Conservation (phyloP, 768 basidiomycete species). For the Rossbeevera mucosa region DNA sequence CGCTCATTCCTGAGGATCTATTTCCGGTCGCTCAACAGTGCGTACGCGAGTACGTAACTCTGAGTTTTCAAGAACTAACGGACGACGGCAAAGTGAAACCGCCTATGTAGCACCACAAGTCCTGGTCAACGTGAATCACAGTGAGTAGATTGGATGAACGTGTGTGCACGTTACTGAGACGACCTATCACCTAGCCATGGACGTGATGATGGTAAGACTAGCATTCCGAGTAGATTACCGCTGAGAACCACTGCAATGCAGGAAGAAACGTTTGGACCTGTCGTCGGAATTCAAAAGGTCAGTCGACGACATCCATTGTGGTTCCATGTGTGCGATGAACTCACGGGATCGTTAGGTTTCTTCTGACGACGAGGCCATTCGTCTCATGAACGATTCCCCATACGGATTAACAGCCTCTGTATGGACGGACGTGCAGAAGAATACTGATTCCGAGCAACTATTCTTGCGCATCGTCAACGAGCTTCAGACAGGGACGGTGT, state of each 20-base stretch:
- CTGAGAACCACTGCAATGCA: constrained; percentile 26
- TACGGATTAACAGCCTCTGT: constrained; percentile 94
- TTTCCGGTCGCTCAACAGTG: constrained; percentile 69
- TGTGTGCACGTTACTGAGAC: constrained; percentile 4
- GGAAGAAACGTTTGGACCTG: constrained; percentile 92
- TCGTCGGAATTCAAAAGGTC: constrained; percentile 91
- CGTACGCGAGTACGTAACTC: constrained; percentile 21
- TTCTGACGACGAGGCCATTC: constrained; percentile 83
- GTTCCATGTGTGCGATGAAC: neutral
- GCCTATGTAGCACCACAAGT: constrained; percentile 91
- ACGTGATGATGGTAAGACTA: constrained; percentile 76
- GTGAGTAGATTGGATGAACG: constrained; percentile 41
- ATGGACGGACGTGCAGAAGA: constrained; percentile 75
- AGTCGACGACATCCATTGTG: neutral
- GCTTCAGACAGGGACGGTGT: constrained; percentile 89
- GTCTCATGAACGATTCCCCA: constrained; percentile 92
- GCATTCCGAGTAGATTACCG: neutral
- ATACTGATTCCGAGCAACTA: constrained; percentile 56
- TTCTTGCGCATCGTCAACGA: constrained; percentile 64
- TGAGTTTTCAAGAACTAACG: neutral
- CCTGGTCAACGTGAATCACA: constrained; percentile 81
- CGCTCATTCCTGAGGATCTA: constrained; percentile 62
- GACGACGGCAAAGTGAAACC: constrained; percentile 50
- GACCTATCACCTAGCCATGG: constrained; percentile 58
- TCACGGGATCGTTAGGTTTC: constrained; percentile 45